Percentiles rank a stretch among this genome's conserved stretches.
phyloP scores from a whole-genome alignment of 148 eudicot species.

The Fagopyrum homotropicum region DNA sequence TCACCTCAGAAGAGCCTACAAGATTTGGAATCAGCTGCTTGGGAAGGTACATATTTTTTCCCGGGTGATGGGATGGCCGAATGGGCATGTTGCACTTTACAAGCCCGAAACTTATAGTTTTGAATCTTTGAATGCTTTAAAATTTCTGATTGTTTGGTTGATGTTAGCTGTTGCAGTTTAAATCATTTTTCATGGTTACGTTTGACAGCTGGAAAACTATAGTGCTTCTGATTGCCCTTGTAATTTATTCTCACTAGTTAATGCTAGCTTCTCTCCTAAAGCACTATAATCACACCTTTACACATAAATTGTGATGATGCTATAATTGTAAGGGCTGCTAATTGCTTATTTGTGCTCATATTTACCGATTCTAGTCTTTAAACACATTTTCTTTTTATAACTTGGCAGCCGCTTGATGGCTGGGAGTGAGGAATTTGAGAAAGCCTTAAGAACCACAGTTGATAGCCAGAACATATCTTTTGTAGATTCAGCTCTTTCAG shows the following conservation, averaged over 20 bases:
- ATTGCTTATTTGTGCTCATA: not conserved
- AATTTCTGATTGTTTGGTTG: not conserved
- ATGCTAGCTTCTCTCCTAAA: not conserved
- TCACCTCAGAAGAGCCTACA: slow-evolving; percentile 98
- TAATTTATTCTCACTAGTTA: not conserved
- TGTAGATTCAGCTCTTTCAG: slow-evolving; percentile 71
- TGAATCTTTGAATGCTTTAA: not conserved
- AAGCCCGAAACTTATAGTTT: not conserved
- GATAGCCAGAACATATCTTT: slow-evolving; percentile 72
- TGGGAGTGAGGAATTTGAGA: slow-evolving; percentile 62
- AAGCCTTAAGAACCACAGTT: slow-evolving; percentile 55
- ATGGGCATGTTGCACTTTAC: not conserved
- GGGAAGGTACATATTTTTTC: slow-evolving; percentile 54
- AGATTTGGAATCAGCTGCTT: slow-evolving; percentile 92
- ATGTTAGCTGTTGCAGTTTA: not conserved
- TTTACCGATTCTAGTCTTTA: not conserved
- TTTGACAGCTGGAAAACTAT: not conserved
- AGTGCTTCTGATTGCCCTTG: not conserved
- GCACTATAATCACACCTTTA: not conserved
- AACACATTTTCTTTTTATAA: not conserved
- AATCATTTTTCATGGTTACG: not conserved
- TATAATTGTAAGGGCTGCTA: not conserved
- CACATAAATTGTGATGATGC: not conserved
- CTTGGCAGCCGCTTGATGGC: slow-evolving; percentile 81
- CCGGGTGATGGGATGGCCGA: not conserved